Conservation (phyloP, 768 basidiomycete species). For the Xanthoconium stramineum region DNA sequence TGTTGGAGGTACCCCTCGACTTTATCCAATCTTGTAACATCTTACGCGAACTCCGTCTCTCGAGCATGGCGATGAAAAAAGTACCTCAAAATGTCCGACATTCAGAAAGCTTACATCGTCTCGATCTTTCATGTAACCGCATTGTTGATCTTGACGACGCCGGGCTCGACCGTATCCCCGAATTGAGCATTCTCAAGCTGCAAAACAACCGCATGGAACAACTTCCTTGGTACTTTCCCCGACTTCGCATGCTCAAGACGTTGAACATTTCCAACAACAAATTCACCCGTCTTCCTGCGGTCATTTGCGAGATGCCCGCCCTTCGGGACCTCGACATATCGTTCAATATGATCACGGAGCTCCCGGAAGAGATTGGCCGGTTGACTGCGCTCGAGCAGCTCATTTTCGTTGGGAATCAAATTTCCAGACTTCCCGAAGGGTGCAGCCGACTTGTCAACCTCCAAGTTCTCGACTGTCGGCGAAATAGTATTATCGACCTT, state of each 20-base stretch:
- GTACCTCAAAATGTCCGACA: constrained; percentile 83
- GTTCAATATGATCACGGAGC: constrained; percentile 82
- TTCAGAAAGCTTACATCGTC: constrained; percentile 65
- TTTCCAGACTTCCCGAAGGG: constrained; percentile 66
- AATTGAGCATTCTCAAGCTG: constrained; percentile 63
- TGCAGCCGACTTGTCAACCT: constrained; percentile 57
- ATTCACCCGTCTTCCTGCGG: constrained; percentile 70
- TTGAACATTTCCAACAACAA: constrained; percentile 98
- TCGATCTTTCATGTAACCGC: constrained; percentile 90
- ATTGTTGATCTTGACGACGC: constrained; percentile 88
- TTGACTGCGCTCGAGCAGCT: constrained; percentile 68
- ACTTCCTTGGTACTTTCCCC: constrained; percentile 82
- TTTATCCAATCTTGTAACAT: constrained; percentile 87
- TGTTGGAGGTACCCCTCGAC: constrained; percentile 94
- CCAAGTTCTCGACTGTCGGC: constrained; percentile 72
- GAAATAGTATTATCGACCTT: constrained; percentile 82
- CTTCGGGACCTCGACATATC: constrained; percentile 89
- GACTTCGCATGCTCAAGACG: constrained; percentile 63
- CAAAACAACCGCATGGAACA: constrained; percentile 92
- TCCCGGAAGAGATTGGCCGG: constrained; percentile 77
- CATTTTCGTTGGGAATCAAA: constrained; percentile 81
- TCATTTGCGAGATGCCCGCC: constrained; percentile 68
- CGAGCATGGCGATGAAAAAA: constrained; percentile 92
- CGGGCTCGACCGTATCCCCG: constrained; percentile 70
- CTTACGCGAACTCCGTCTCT: constrained; percentile 81